Percentiles rank a stretch among this genome's conserved stretches.
phyloP scores from a whole-genome alignment of 352 stramenopile species.

The Phytophthora tentaculata region DNA sequence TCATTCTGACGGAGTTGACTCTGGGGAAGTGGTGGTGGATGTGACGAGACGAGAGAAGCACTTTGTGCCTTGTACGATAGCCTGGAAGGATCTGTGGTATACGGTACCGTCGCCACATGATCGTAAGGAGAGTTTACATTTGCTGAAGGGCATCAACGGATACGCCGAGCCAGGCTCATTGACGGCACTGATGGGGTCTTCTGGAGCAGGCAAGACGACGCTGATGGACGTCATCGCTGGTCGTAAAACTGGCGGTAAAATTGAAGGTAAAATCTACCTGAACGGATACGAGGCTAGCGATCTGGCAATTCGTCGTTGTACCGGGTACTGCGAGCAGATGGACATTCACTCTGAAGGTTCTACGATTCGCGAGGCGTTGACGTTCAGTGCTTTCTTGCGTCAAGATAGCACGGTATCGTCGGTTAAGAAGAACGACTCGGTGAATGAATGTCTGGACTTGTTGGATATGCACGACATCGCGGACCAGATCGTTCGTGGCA shows the following conservation, averaged over 20 bases:
- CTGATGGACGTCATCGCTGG: conserved; percentile 27
- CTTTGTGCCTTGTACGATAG: conserved; percentile 1
- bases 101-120: not conserved
- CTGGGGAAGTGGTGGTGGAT: not conserved
- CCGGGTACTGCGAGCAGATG: conserved; percentile 75
- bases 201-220: conserved; percentile 23
- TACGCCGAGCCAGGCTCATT: conserved; percentile 16
- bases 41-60: not conserved
- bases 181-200: conserved; percentile 23
- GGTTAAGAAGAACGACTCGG: conserved; percentile 42
- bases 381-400: conserved; percentile 34
- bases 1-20: not conserved
- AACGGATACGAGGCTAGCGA: conserved; percentile 49
- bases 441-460: conserved; percentile 43
- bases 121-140: conserved; percentile 2
- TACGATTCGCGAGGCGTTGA: conserved; percentile 76
- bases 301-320: conserved; percentile 49
- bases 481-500: conserved; percentile 41
- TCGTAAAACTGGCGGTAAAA: conserved; percentile 53
- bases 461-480: conserved; percentile 45
- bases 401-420: conserved; percentile 32
- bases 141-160: conserved; percentile 21
- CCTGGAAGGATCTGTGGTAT: conserved; percentile 3
- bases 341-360: conserved; percentile 84
- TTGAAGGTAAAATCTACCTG: conserved; percentile 57